These are phyloP conservation scores for Penicillium sp. DNA, from an alignment of 2,329 filamentous ascomycete genomes.

Conservation along the genomic window DNA sequence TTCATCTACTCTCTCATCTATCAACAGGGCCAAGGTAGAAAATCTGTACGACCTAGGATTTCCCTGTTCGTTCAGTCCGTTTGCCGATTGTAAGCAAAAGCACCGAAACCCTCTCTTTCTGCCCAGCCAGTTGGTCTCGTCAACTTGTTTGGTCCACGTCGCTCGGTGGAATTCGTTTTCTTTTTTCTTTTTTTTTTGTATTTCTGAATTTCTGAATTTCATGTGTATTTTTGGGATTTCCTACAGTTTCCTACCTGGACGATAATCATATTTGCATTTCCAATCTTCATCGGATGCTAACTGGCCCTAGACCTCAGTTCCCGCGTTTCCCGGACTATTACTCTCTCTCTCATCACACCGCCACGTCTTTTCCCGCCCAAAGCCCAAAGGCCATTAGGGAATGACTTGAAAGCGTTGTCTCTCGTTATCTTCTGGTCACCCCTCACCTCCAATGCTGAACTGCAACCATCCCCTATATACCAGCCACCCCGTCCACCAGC, in stretches of 20 bases:
- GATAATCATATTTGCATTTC: constrained; percentile 1
- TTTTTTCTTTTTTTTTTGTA: constrained; percentile 2
- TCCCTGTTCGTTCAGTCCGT: constrained; percentile 19
- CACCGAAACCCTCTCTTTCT: constrained; percentile 10
- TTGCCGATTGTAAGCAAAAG: constrained; percentile 20
- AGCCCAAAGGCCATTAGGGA: constrained; percentile 11
- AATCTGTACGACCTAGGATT: constrained; percentile 11
- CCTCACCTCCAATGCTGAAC: constrained; percentile 16
- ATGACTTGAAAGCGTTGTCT: constrained; percentile 9
- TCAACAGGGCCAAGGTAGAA: neutral
- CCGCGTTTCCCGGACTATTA: constrained; percentile 8
- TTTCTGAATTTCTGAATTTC: neutral
- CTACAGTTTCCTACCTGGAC: neutral
- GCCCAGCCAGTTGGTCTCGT: constrained; percentile 23
- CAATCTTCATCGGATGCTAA: constrained; percentile 5
- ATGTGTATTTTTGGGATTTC: neutral
- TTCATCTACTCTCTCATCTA: neutral
- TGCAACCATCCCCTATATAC: constrained; percentile 14
- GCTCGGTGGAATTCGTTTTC: constrained; percentile 9
- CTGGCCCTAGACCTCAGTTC: constrained; percentile 9
- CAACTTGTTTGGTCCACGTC: constrained; percentile 20
- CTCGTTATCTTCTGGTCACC: constrained; percentile 3
- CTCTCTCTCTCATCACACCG: constrained; percentile 14
- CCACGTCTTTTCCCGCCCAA: constrained; percentile 20
- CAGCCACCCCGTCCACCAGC: constrained; percentile 9